Base-by-base conservation (phyloP, 2,329 filamentous ascomycete genomes). In the Pyrenochaeta sp. region DNA sequence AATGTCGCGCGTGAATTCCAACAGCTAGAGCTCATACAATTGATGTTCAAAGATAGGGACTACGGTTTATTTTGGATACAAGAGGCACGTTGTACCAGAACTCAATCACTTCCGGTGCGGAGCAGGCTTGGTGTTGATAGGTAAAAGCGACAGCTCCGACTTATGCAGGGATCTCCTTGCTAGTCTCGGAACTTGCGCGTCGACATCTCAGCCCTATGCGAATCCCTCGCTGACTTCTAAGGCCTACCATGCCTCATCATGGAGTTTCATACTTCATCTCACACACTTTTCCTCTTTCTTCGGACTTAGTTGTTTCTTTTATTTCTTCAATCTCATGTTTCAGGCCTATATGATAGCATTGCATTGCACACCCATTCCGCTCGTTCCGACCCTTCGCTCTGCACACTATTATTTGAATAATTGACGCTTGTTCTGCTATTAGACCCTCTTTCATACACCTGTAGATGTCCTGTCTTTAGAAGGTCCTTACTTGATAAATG, bases 181-280 rank as follows among this genome's bases (percentile, higher is more conserved):
- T 55, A 58, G 39, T 35, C 37, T 44, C 39, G 40, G 41, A 45
- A 39, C 30, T 29, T 23, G n/a, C 41, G 51, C 41, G 23, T 49
- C 47, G 44, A 47, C 29, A 17, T 45, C 23, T 51, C 40, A 44
- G 35, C 42, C 37, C 45, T 57, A 46, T 44, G 18, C 45, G n/a
- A 35, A 23, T 44, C 6, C 23, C 46, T 35, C 39, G n/a, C 33
- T 36, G 14, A 36, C 17, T 7, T 36, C 14, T 21, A n/a, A 42
- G 36, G 27, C 51, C 23, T 27, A 27, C 23, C 9, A 37, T 49
- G 30, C 37, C 32, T 42, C 46, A 46, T 50, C 33, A 54, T 50
- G 54, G 17, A 30, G 43, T 42, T 53, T 37, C 32, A 41, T 17
- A 35, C 35, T 47, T 7, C 39, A 45, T 51, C 46, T 43, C 31